A percentile compares a stretch with the other conserved stretches of the same genome.
Evolutionary conservation across 345 rosid species (phyloP).

Genomic region (Xanthoceras sorbifolium): DNA sequence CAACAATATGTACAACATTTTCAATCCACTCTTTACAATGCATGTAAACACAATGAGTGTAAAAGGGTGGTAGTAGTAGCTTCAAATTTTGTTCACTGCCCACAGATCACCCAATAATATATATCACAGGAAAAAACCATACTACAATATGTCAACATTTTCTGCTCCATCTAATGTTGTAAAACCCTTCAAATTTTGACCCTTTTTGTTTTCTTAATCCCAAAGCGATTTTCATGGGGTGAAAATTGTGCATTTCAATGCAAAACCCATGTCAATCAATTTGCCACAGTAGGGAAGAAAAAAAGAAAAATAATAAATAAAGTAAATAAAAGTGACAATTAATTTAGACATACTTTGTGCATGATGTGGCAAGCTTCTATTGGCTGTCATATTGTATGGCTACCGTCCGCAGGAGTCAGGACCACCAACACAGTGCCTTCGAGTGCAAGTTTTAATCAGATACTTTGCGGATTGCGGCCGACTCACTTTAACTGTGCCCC

Average conservation of each 20-base stretch:
- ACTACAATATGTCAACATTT: neutral
- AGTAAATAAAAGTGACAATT: neutral
- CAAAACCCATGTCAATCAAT: neutral
- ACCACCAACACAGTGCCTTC: neutral
- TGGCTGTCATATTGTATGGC: neutral
- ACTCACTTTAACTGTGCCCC: conserved; percentile 9
- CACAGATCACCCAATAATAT: too few relatives aligned
- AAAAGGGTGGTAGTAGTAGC: neutral
- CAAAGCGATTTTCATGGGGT: neutral
- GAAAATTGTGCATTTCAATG: neutral
- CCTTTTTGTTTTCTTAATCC: neutral
- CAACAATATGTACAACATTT: neutral
- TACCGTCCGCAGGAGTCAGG: neutral
- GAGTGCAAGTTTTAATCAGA: neutral
- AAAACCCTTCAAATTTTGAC: neutral
- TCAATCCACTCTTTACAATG: neutral
- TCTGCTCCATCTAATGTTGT: neutral
- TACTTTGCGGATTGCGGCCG: neutral
- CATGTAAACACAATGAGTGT: neutral
- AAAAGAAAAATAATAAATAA: neutral
- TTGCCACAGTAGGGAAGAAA: neutral
- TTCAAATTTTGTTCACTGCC: too few relatives aligned
- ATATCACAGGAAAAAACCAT: too few relatives aligned
- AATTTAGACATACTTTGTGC: neutral
- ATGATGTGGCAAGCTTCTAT: conserved; percentile 3